These are phyloP conservation scores for Pholiota conissans DNA, from an alignment of 768 basidiomycete genomes.

Conservation along the genomic window DNA sequence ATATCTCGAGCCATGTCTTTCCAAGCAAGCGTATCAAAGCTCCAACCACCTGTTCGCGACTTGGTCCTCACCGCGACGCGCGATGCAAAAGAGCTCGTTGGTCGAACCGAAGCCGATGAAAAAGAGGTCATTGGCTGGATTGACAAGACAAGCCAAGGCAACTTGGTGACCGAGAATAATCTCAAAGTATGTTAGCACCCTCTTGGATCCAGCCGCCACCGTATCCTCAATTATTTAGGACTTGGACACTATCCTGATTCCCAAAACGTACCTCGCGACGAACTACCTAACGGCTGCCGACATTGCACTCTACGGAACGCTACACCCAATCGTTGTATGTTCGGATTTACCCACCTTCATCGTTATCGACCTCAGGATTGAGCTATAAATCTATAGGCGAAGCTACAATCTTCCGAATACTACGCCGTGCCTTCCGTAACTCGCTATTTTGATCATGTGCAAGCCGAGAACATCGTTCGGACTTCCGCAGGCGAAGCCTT, in stretches of 20 bases:
- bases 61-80: slow-evolving; percentile 52
- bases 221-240: slow-evolving; percentile 42
- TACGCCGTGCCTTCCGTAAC: slow-evolving; percentile 80
- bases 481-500: slow-evolving; percentile 58
- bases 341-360: background rate
- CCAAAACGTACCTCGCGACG: slow-evolving; percentile 83
- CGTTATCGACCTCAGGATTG: background rate
- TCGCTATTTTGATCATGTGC: slow-evolving; percentile 95
- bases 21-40: slow-evolving; percentile 45
- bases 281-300: slow-evolving; percentile 90
- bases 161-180: slow-evolving; percentile 43
- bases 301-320: slow-evolving; percentile 84
- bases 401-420: slow-evolving; percentile 70
- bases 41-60: slow-evolving; percentile 50
- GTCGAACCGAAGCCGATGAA: slow-evolving; percentile 61
- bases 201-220: background rate
- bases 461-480: slow-evolving; percentile 65
- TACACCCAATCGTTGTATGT: slow-evolving; percentile 81
- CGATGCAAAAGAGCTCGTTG: slow-evolving; percentile 43
- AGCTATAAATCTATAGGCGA: slow-evolving; percentile 46
- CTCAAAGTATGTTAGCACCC: slow-evolving; percentile 46
- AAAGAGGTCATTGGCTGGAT: slow-evolving; percentile 71
- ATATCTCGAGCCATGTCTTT: slow-evolving; percentile 52
- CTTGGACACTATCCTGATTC: slow-evolving; percentile 67
- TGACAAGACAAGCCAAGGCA: slow-evolving; percentile 54